These are phyloP conservation scores for Polygonum maritimum DNA, from an alignment of 148 eudicot genomes.

Conservation along the genomic window DNA sequence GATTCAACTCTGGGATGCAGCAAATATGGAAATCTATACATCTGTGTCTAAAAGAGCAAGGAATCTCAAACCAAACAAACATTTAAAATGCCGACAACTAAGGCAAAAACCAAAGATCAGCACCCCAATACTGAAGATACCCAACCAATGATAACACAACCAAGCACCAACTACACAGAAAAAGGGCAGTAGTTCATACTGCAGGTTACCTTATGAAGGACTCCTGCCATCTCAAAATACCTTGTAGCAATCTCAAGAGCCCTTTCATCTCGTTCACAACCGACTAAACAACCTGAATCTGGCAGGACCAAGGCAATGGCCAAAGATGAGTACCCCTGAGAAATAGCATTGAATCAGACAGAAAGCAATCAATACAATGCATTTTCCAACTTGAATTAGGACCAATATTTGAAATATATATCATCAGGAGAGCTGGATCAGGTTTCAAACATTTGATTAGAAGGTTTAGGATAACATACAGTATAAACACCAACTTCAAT, in stretches of 20 bases:
- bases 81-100: constrained; percentile 23
- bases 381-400: neutral
- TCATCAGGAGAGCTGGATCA: neutral
- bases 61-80: no score
- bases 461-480: constrained; percentile 22
- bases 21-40: neutral
- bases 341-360: constrained; percentile 1
- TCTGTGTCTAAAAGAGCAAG: no score
- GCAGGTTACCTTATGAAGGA: constrained; percentile 53
- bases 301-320: constrained; percentile 91
- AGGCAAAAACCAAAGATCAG: constrained; percentile 83
- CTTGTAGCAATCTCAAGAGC: constrained; percentile 66
- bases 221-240: constrained; percentile 83
- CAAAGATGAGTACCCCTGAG: constrained; percentile 83
- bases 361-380: neutral
- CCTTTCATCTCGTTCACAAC: constrained; percentile 72
- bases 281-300: constrained; percentile 71
- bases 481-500: constrained; percentile 95
- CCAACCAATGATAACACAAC: neutral
- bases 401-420: neutral
- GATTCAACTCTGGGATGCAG: neutral
- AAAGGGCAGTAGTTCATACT: neutral
- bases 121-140: constrained; percentile 28
- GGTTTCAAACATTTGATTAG: neutral
- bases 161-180: neutral